Conservation (phyloP, 2,329 filamentous ascomycete species). For the Phaeosphaeria sp. region DNA sequence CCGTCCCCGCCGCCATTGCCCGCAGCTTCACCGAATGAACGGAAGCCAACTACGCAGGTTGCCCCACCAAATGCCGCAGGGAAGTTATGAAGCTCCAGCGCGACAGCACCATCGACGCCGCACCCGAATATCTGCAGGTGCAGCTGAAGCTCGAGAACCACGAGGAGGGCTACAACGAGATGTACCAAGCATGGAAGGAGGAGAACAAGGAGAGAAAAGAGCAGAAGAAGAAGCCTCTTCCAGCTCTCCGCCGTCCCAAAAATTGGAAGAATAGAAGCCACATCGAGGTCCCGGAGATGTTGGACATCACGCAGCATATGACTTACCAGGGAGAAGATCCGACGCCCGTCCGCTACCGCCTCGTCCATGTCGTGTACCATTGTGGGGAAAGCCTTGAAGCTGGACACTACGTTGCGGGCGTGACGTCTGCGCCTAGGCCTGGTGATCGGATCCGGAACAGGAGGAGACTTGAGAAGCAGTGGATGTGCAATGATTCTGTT, state of each 20-base stretch:
- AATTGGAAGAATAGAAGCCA: too few species aligned
- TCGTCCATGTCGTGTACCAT: not conserved
- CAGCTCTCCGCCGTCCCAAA: too few species aligned
- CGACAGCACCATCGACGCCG: not conserved
- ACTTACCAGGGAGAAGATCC: not conserved
- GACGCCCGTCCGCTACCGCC: not conserved
- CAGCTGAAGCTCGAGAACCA: not conserved
- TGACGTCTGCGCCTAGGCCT: not conserved
- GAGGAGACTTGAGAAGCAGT: not conserved
- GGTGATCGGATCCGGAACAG: not conserved
- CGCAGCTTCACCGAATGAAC: not conserved
- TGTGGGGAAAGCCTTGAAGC: accelerated
- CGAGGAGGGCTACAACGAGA: not conserved
- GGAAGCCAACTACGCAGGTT: too few species aligned
- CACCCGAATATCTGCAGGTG: not conserved
- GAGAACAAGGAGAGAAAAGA: too few species aligned
- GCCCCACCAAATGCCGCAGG: not conserved
- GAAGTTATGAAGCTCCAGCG: not conserved
- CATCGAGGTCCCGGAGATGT: not conserved
- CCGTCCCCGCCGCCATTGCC: not conserved
- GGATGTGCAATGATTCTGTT: not conserved
- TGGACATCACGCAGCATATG: not conserved
- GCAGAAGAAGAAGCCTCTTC: not conserved
- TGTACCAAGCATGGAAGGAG: too few species aligned
- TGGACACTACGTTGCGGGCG: not conserved